These are phyloP conservation scores for Corymbia maculata DNA, from an alignment of 345 rosid genomes.

Conservation along the genomic window DNA sequence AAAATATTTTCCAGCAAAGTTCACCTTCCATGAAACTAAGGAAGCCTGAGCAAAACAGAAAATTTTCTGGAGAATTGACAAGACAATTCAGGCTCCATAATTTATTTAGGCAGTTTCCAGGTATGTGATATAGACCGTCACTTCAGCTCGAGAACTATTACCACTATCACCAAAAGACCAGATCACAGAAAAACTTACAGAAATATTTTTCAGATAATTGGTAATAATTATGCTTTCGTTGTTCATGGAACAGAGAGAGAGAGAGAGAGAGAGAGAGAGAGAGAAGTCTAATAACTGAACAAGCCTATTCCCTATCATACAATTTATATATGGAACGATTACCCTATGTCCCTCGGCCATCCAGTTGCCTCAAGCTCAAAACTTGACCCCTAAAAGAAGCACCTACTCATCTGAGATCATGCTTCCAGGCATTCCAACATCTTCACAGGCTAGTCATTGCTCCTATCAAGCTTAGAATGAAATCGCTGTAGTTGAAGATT, in stretches of 20 bases:
- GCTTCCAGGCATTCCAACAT: slow-evolving; percentile 1
- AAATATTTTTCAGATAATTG: neutral
- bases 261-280: no score
- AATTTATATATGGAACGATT: neutral
- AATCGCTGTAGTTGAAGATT: slow-evolving; percentile 30
- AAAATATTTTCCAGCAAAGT: neutral
- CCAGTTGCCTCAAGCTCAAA: neutral
- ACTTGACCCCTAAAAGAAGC: slow-evolving; percentile 4
- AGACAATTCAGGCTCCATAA: neutral
- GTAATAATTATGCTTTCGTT: neutral
- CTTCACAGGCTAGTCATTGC: slow-evolving; percentile 4
- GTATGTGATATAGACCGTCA: neutral
- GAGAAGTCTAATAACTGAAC: neutral
- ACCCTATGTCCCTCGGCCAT: neutral
- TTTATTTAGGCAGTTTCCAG: neutral
- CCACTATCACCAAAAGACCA: neutral
- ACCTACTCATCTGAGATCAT: neutral
- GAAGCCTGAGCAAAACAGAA: neutral
- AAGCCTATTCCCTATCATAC: neutral
- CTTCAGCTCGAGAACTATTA: neutral
- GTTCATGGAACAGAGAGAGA: neutral
- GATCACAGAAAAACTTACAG: neutral
- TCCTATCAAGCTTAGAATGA: neutral
- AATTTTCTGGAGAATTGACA: neutral
- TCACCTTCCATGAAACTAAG: neutral